Conservation (phyloP, 2,329 filamentous ascomycete genomes). For the Fonsecaea nubica region DNA sequence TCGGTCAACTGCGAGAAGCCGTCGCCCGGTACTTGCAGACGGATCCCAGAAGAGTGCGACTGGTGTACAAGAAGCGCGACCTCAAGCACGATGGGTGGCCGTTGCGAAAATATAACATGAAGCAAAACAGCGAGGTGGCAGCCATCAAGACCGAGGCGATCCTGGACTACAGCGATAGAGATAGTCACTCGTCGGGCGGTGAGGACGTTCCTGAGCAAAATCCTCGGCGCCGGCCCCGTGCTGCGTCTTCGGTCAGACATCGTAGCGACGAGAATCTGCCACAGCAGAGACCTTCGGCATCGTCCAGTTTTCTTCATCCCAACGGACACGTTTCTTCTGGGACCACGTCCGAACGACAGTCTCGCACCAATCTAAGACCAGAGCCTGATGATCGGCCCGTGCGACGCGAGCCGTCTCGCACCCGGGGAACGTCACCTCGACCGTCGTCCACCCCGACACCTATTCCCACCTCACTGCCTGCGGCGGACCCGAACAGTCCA, state of each 20-base stretch:
- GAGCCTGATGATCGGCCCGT: conserved; percentile 32
- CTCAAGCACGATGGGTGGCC: conserved; percentile 50
- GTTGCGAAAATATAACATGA: conserved; percentile 53
- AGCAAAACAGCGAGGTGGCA: conserved; percentile 56
- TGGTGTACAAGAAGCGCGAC: conserved; percentile 56
- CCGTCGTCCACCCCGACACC: conserved; percentile 26
- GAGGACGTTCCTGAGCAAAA: conserved; percentile 32
- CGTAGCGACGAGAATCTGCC: conserved; percentile 33
- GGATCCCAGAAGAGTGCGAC: conserved; percentile 48
- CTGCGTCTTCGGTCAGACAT: conserved; percentile 35
- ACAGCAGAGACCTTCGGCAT: conserved; percentile 19
- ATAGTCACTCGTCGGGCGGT: conserved; percentile 37
- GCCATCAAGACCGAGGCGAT: conserved; percentile 52
- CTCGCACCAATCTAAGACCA: conserved; percentile 26
- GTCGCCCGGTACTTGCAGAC: conserved; percentile 50
- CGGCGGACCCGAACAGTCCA: conserved; percentile 47
- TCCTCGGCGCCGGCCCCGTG: conserved; percentile 33
- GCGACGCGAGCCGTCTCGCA: conserved; percentile 33
- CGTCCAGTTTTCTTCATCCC: conserved; percentile 26
- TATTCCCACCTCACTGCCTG: conserved; percentile 31
- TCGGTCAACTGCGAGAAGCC: conserved; percentile 50
- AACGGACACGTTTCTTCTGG: conserved; percentile 33
- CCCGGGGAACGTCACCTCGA: conserved; percentile 27
- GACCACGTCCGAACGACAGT: conserved; percentile 28
- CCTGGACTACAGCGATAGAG: conserved; percentile 36